A percentile compares a stretch with the other conserved stretches of the same genome.
These are phyloP conservation scores for Bruguiera gymnorhiza DNA, from an alignment of 345 rosid genomes.

Conservation along the genomic window DNA sequence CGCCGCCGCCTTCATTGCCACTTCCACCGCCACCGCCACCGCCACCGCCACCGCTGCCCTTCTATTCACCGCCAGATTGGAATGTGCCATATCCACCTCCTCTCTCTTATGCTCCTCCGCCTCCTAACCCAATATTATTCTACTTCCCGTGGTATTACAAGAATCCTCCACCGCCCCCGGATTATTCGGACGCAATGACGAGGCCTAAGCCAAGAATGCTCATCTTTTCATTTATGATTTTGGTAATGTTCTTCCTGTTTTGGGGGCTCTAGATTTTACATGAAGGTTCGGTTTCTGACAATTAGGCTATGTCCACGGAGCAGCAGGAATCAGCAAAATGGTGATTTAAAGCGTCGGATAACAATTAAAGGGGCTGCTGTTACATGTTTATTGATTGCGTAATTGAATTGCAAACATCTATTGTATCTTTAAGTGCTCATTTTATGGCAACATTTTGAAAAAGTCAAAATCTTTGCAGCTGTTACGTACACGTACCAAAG, in stretches of 20 bases:
- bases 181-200: slow-evolving; percentile 18
- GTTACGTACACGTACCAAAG: too few relatives aligned
- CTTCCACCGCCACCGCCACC: neutral
- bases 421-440: too few relatives aligned
- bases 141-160: slow-evolving; percentile 55
- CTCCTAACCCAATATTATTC: slow-evolving; percentile 50
- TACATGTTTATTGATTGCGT: too few relatives aligned
- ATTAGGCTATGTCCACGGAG: too few relatives aligned
- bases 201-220: neutral
- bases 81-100: slow-evolving; percentile 12
- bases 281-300: too few relatives aligned
- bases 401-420: too few relatives aligned
- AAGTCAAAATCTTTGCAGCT: too few relatives aligned
- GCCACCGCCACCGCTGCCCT: neutral
- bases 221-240: neutral
- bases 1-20: slow-evolving; percentile 32
- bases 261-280: too few relatives aligned
- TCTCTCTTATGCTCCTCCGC: slow-evolving; percentile 36
- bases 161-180: slow-evolving; percentile 39
- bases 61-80: slow-evolving; percentile 1
- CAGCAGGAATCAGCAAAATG: too few relatives aligned
- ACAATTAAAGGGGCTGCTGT: too few relatives aligned
- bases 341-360: too few relatives aligned
- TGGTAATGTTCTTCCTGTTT: neutral
- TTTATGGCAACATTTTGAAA: too few relatives aligned